Conservation (phyloP, 2,329 filamentous ascomycete genomes). For the Zymoseptoria passerinii region DNA sequence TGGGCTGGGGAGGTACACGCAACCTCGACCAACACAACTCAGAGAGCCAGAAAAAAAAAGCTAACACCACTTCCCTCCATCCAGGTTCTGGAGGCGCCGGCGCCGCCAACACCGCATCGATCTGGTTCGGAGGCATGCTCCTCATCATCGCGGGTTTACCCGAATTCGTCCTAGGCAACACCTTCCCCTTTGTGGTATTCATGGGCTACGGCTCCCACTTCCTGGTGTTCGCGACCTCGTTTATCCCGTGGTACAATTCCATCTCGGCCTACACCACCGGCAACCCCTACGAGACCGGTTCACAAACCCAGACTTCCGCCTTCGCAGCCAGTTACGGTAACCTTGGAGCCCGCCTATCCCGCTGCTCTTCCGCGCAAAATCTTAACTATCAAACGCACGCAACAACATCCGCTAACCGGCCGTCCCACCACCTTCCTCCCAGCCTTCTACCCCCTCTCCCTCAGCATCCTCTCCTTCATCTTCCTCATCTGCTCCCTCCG, state of each 20-base stretch:
- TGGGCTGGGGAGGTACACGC: slow-evolving; percentile 7
- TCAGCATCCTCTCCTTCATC: slow-evolving; percentile 22
- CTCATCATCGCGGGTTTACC: slow-evolving; percentile 29
- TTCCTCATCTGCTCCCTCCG: slow-evolving; percentile 16
- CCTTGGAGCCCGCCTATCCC: too few species aligned
- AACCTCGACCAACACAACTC: neutral
- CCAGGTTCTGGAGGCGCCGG: slow-evolving; percentile 1
- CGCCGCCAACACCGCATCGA: slow-evolving; percentile 15
- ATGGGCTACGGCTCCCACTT: slow-evolving; percentile 18
- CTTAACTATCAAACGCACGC: too few species aligned
- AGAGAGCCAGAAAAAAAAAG: neutral
- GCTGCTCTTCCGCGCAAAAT: too few species aligned
- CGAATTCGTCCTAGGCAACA: slow-evolving; percentile 32
- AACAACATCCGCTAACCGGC: too few species aligned
- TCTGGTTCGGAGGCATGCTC: slow-evolving; percentile 30
- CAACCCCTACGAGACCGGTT: slow-evolving; percentile 10
- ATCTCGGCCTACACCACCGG: slow-evolving; percentile 15
- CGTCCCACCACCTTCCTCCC: too few species aligned
- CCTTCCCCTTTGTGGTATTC: slow-evolving; percentile 23
- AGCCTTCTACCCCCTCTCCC: slow-evolving; percentile 16
- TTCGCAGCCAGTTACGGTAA: slow-evolving; percentile 16
- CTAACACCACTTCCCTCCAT: neutral
- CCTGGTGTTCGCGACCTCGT: slow-evolving; percentile 13
- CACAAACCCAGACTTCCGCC: slow-evolving; percentile 9
- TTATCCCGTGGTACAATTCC: slow-evolving; percentile 15